These are phyloP conservation scores for Trametes sp. DNA, from an alignment of 1,284 basidiomycete species.

Conservation along the genomic window DNA sequence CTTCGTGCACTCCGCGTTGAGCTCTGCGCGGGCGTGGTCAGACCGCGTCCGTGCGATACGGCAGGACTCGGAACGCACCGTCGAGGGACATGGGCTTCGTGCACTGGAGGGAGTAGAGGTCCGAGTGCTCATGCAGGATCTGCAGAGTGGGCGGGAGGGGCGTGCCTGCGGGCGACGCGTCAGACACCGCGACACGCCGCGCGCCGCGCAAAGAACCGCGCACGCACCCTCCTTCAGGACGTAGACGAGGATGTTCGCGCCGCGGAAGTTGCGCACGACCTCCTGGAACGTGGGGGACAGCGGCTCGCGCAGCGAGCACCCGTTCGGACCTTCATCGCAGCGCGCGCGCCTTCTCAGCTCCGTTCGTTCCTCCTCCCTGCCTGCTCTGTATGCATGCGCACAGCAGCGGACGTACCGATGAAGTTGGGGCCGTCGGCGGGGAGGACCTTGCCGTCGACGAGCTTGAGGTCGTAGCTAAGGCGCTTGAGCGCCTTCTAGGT, in stretches of 20 bases:
- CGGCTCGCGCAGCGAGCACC: conserved; percentile 5
- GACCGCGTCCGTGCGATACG: no score
- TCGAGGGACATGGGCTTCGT: conserved; percentile 6
- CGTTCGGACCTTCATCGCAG: conserved; percentile 4
- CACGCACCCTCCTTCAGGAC: conserved; percentile 6
- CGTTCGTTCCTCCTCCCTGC: neutral
- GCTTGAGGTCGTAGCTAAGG: conserved; percentile 8
- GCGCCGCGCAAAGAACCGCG: neutral
- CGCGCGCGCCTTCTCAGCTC: neutral
- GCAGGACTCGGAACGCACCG: neutral
- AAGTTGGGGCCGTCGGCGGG: neutral
- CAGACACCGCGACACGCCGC: neutral
- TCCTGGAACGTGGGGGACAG: conserved; percentile 10
- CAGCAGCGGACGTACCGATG: neutral
- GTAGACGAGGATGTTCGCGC: conserved; percentile 3
- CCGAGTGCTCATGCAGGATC: conserved; percentile 10
- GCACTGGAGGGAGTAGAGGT: conserved; percentile 10
- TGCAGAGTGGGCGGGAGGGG: conserved; percentile 3
- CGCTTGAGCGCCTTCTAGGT: conserved; percentile 4
- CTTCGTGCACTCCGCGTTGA: conserved; percentile 9
- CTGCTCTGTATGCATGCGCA: neutral
- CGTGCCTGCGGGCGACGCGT: neutral
- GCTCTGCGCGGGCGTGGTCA: neutral
- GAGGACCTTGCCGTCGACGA: conserved; percentile 1
- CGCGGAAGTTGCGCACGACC: conserved; percentile 8